Percentiles rank a stretch among this genome's conserved stretches.
phyloP scores from a whole-genome alignment of 805 yeast genomes.

The Ascoidea rubescens region DNA sequence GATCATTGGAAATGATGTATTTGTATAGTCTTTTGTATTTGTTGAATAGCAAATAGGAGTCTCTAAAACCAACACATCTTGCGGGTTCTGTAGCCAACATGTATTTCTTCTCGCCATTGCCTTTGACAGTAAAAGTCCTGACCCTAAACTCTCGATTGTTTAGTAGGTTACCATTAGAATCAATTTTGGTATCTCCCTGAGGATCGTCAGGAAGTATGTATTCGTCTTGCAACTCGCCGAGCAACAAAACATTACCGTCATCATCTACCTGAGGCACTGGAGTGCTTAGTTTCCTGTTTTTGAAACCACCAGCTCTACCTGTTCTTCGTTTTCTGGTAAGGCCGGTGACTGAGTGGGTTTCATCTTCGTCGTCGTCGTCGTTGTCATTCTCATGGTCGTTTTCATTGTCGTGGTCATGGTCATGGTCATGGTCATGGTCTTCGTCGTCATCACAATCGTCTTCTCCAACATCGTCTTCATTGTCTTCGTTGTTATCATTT shows the following conservation, averaged over 20 bases:
- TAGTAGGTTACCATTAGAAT: slow-evolving; percentile 36
- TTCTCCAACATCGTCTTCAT: neutral
- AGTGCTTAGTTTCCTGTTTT: slow-evolving; percentile 14
- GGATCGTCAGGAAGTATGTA: slow-evolving; percentile 48
- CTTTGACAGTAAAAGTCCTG: slow-evolving; percentile 47
- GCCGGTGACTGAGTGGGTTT: slow-evolving; percentile 12
- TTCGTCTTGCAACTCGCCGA: slow-evolving; percentile 41
- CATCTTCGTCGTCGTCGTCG: slow-evolving; percentile 15
- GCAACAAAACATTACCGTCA: slow-evolving; percentile 42
- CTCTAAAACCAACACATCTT: slow-evolving; percentile 81
- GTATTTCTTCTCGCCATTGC: slow-evolving; percentile 55
- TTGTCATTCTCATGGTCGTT: slow-evolving; percentile 9
- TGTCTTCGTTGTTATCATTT: neutral
- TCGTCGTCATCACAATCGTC: neutral
- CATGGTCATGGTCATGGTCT: neutral
- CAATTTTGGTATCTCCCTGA: slow-evolving; percentile 49
- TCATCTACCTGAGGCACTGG: slow-evolving; percentile 34
- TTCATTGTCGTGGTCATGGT: neutral
- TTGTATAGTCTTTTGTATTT: slow-evolving; percentile 64
- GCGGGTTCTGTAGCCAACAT: slow-evolving; percentile 97
- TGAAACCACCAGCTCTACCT: slow-evolving; percentile 8
- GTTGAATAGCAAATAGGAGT: slow-evolving; percentile 62
- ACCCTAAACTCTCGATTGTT: slow-evolving; percentile 59
- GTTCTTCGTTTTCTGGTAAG: slow-evolving; percentile 13
- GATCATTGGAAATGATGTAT: slow-evolving; percentile 57